Conservation (phyloP, 169 alveolate species). For the Plasmodium gonderi region DNA sequence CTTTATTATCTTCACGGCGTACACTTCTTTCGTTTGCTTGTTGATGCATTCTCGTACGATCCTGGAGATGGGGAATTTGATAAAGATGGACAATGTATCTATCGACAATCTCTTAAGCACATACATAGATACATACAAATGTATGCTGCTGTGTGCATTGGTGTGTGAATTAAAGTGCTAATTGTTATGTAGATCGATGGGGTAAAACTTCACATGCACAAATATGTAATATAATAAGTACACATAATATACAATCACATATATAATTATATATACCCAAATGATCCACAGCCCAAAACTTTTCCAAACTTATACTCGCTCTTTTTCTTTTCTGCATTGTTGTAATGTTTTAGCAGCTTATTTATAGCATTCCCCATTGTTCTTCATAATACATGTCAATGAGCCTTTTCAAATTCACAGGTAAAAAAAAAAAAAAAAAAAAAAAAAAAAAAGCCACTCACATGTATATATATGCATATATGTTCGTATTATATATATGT, state of each 20-base stretch:
- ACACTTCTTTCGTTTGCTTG: slow-evolving; percentile 50
- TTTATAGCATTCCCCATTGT: slow-evolving; percentile 56
- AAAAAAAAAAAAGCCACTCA: neutral
- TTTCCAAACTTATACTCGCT: slow-evolving; percentile 59
- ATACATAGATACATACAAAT: no score
- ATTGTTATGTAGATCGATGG: no score
- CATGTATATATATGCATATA: neutral
- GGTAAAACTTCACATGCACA: no score
- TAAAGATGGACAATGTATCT: neutral
- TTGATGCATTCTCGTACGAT: slow-evolving; percentile 56
- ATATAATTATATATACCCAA: slow-evolving; percentile 51
- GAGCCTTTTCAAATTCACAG: neutral
- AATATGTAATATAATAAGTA: no score
- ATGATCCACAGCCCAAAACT: slow-evolving; percentile 56
- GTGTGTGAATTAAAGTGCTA: no score
- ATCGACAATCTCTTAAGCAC: neutral
- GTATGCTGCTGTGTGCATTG: no score
- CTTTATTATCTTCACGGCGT: slow-evolving; percentile 58
- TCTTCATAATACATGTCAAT: slow-evolving; percentile 1
- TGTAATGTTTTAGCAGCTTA: slow-evolving; percentile 29
- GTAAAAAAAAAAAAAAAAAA: neutral
- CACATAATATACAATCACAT: no score
- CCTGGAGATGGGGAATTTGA: neutral
- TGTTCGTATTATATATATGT: neutral
- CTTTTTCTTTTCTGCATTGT: slow-evolving; percentile 28